Base-by-base conservation (phyloP, 768 basidiomycete genomes). In the Russula vinacea region DNA sequence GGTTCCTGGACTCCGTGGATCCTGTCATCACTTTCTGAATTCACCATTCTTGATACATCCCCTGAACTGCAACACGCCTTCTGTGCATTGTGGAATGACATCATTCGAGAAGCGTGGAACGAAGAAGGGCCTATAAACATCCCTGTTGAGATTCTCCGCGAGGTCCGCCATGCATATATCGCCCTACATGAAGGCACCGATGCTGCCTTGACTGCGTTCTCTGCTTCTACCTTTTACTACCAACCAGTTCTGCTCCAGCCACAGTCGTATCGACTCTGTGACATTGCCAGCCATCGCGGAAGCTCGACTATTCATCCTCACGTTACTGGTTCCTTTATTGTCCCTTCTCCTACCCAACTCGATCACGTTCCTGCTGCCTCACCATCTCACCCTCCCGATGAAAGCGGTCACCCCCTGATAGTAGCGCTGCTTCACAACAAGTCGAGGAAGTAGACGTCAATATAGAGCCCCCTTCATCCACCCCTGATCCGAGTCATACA, bases 21-120 rank as follows among this genome's bases (percentile, higher is more conserved):
- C 1, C 49, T 58, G 22, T 29, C 22, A 6, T 29, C 51, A 16
- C 37, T 53, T 45, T 35, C 56, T 4, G 1, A 7, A 35, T 53
- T 63, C 22, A 24, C 44, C 17, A 47, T 58, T 14, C 22, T 17
- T 0, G 5, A 37, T 8, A 37, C 62, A 1, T 19, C 35, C n/a
- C 51, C 62, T 14, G 42, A 17, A 33, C 22, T 63, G 17, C 62
- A 58, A 32, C 56, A 58, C 22, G 56, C 52, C 3, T 63, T 63
- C 11, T 63, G 62, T n/a, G 3, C 10, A 4, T 7, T 58, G 5
- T 63, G 62, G 62, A 63, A 63, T 14, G 56, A 53, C 17, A n/a
- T 58, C 4, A 22, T 62, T n/a, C 37, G 1, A 2, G 13, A 32
- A 16, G 29, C 49, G 4, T 2, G 19, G n/a, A 8, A 1, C 22